Evolutionary conservation across 139 green algal species (phyloP), one percentile per base, ranked within the genome.

Genomic region (Volvox africanus): DNA sequence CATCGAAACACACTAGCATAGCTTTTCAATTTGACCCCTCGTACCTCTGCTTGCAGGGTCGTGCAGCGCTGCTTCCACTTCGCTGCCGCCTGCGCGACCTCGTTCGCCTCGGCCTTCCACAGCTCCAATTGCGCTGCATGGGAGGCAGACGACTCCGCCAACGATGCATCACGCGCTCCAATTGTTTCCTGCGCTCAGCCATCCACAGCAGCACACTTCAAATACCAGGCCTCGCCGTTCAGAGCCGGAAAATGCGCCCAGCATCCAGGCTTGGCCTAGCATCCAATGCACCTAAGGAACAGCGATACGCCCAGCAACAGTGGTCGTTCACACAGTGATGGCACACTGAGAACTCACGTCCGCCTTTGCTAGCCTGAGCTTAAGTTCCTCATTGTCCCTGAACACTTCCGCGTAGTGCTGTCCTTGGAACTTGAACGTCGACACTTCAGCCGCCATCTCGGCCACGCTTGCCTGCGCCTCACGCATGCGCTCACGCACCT

Each of bases 41-140:
- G 21, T 44, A 94, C 92, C 92, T 94, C 89, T 26, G 84, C 82
- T 73, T 93, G 89, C 78, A 93, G 86, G 18, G 69, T 24, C 30
- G 90, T 69, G n/a, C 85, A 88, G 1, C 92, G 89, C 86, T 94
- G 92, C 86, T 94, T 94, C 92, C 92, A 94, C 73, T 93, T 93
- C 62, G 68, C 71, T 1, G 92, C 92, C 61, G 92, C 92, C 80
- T 92, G 86, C 37, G 89, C 92, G 50, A 94, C 92, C 62, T 94
- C 92, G 24, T 88, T 93, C 24, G 92, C 92, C 86, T 94, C 92
- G 21, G 82, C 86, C 37, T 88, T 76, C 92, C 92, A 94, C 86
- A 93, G 69, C 92, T 93, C 92, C 61, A 94, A 82, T 82, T 93
- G 89, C 6, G 89, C 83, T 3, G 33, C 82, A 75, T 94, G 92